Conservation (phyloP, 257 asterid genomes). For the Vinca minor region DNA sequence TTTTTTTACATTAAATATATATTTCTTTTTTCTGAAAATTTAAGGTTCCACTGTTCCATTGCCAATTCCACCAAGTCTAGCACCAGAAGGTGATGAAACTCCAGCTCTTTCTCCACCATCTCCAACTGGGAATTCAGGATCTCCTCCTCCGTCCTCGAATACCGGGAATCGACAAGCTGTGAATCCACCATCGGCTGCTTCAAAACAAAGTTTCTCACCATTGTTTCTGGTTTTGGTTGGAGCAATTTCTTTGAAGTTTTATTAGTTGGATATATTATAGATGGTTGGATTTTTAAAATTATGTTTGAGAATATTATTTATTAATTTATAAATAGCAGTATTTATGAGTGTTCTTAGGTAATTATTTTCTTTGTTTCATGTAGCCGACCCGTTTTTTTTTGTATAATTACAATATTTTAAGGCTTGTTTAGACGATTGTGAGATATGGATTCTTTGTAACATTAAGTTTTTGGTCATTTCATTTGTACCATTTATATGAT, state of each 20-base stretch:
- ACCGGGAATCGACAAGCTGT: constrained; percentile 15
- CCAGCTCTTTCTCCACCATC: constrained; percentile 20
- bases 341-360: too few relatives aligned
- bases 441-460: constrained; percentile 6
- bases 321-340: not conserved
- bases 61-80: constrained; percentile 23
- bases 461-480: not conserved
- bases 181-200: constrained; percentile 30
- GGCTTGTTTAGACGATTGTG: not conserved
- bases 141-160: constrained; percentile 8
- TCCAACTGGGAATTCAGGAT: constrained; percentile 14
- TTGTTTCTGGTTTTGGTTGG: constrained; percentile 15
- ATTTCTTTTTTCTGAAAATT: too few relatives aligned
- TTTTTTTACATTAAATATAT: too few relatives aligned
- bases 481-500: not conserved
- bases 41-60: not conserved
- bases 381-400: too few relatives aligned
- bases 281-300: too few relatives aligned
- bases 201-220: constrained; percentile 21
- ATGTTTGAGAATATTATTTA: not conserved
- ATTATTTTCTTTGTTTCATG: too few relatives aligned
- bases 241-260: constrained; percentile 24
- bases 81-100: constrained; percentile 19
- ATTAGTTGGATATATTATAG: constrained; percentile 8
- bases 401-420: not conserved